Base-by-base conservation (phyloP, 1,284 basidiomycete genomes). In the Sanghuangporus sanghuang region DNA sequence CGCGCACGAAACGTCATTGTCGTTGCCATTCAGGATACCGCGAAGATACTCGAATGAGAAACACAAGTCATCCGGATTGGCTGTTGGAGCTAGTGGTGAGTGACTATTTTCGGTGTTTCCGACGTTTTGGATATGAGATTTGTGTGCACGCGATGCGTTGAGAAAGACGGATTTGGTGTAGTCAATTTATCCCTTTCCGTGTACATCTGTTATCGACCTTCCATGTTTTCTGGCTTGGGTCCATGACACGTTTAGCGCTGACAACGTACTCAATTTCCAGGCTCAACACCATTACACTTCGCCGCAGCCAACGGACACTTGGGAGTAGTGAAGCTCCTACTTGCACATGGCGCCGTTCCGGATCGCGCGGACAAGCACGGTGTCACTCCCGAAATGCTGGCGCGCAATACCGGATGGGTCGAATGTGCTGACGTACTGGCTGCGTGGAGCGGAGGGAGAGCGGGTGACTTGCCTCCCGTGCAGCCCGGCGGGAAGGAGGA, bases 231-330 rank as follows among this genome's bases (percentile, higher is more conserved):
- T 18, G 14, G 18, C 8, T 27, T 23, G 27, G 7, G 12, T 12
- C 9, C n/a, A 23, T 27, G 49, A 21, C 49, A 52, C 5, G 23
- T 2, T 1, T 32, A 8, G 39, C 32, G 71, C 67, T 48, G 70
- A 36, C 36, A 56, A 39, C 35, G 27, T 32, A 32, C 39, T 40
- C 57, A 12, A 18, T 50, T 14, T 39, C 39, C 35, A 62, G 81
- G 81, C 1, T 82, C 80, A 1, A 83, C 81, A 0, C 79, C 82
- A 0, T 72, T 84, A 0, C 82, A 84, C 68, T 84, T 83, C 66
- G 82, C 82, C 9, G 81, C 82, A 27, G 81, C 82, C 6, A 81
- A 82, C 64, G 81, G 81, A 8, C 81, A 84, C 68, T 71, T 74
- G 2, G 66, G 70, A 2, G 74, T 83, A 66, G 76, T 80, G 21